Evolutionary conservation across 2,329 filamentous ascomycete species (phyloP).

Genomic region (Hypoxylon sp.): DNA sequence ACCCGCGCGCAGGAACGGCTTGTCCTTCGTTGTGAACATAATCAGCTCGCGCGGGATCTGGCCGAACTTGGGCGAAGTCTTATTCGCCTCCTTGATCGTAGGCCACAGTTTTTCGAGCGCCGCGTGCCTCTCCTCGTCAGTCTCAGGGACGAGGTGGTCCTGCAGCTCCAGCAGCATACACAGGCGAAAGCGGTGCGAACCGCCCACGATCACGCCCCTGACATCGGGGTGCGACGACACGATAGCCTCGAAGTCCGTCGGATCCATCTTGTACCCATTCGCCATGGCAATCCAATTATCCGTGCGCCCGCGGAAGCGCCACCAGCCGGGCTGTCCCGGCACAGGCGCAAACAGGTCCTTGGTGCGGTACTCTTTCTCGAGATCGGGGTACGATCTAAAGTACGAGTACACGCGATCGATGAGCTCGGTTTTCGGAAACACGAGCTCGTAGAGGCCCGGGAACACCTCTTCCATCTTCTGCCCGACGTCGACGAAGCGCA

Average conservation of each 20-base stretch:
- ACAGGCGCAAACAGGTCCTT: slow-evolving; percentile 61
- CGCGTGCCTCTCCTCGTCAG: slow-evolving; percentile 30
- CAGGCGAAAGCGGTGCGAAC: slow-evolving; percentile 48
- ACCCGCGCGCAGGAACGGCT: slow-evolving; percentile 47
- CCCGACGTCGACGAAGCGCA: slow-evolving; percentile 52
- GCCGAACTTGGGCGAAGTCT: slow-evolving; percentile 46
- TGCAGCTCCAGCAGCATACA: slow-evolving; percentile 50
- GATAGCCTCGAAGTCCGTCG: slow-evolving; percentile 59
- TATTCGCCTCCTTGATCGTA: slow-evolving; percentile 47
- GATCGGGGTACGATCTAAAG: slow-evolving; percentile 55
- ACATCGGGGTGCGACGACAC: slow-evolving; percentile 52
- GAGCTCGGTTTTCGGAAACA: slow-evolving; percentile 49
- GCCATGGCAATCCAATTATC: slow-evolving; percentile 59
- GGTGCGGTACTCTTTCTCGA: slow-evolving; percentile 57
- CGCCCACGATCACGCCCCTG: slow-evolving; percentile 47
- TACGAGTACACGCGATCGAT: slow-evolving; percentile 44
- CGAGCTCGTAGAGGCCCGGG: slow-evolving; percentile 52
- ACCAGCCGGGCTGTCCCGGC: slow-evolving; percentile 58
- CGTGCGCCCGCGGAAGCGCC: slow-evolving; percentile 57
- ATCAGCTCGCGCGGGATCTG: slow-evolving; percentile 48
- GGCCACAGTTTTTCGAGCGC: slow-evolving; percentile 47
- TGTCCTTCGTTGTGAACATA: slow-evolving; percentile 41
- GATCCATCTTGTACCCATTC: slow-evolving; percentile 59
- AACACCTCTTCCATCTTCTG: slow-evolving; percentile 53
- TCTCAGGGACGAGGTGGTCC: slow-evolving; percentile 26